Evolutionary conservation across 2,329 filamentous ascomycete genomes (phyloP).

Genomic region (Aspergillus sp.): DNA sequence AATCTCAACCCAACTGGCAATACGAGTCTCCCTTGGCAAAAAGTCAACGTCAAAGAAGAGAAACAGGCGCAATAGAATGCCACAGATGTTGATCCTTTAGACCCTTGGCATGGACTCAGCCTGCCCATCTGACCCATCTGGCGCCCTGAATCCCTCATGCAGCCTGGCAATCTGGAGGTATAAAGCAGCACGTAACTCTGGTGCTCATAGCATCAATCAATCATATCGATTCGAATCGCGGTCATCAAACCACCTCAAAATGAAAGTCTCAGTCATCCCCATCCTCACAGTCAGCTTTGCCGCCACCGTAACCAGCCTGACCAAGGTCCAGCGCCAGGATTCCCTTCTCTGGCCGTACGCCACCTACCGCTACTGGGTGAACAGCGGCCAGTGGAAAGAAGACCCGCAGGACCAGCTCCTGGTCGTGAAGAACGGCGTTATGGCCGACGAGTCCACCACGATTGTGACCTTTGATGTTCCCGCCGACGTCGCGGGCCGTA

Average conservation of each 20-base stretch:
- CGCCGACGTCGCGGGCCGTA: slow-evolving; percentile 11
- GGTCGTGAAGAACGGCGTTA: slow-evolving; percentile 21
- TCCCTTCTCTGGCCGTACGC: slow-evolving; percentile 16
- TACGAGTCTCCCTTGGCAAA: neutral
- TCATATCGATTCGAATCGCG: neutral
- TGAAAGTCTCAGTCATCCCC: slow-evolving; percentile 3
- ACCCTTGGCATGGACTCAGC: neutral
- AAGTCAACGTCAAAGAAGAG: neutral
- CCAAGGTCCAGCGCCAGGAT: slow-evolving; percentile 8
- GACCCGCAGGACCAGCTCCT: slow-evolving; percentile 22
- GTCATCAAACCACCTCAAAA: neutral
- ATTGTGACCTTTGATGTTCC: slow-evolving; percentile 22
- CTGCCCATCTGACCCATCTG: neutral
- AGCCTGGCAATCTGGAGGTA: neutral
- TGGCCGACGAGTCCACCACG: slow-evolving; percentile 18
- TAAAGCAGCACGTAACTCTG: neutral
- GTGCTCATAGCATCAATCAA: neutral
- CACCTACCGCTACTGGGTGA: slow-evolving; percentile 23
- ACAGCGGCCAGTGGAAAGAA: slow-evolving; percentile 16
- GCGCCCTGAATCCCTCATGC: neutral
- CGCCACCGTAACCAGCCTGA: slow-evolving; percentile 5
- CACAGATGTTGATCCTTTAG: neutral
- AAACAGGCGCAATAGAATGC: neutral
- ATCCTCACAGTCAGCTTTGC: slow-evolving; percentile 1
- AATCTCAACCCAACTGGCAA: neutral